Evolutionary conservation across 257 asterid species (phyloP).

Genomic region (Jacaranda copaia): DNA sequence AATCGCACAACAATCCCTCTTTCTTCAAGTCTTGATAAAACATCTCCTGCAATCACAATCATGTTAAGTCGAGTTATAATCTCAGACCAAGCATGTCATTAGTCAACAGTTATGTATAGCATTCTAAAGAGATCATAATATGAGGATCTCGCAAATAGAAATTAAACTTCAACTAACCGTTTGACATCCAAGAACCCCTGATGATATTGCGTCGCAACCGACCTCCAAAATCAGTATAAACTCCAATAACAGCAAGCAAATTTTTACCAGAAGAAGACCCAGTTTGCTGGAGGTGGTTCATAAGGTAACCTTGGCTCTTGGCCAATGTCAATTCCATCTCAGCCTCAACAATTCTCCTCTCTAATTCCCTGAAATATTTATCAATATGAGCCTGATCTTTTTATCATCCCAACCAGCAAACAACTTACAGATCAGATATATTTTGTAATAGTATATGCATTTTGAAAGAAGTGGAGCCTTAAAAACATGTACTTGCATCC

Average conservation of each 20-base stretch:
- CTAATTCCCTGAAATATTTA: slow-evolving; percentile 62
- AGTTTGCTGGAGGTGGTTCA: slow-evolving; percentile 64
- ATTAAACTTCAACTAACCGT: slow-evolving; percentile 50
- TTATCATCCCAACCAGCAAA: slow-evolving; percentile 7
- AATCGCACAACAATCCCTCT: slow-evolving; percentile 82
- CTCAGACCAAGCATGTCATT: slow-evolving; percentile 15
- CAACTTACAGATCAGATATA: background rate
- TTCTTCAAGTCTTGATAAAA: slow-evolving; percentile 76
- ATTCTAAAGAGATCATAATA: slow-evolving; percentile 2
- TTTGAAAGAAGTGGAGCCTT: slow-evolving; percentile 36
- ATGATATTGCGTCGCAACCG: slow-evolving; percentile 73
- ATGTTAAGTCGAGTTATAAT: slow-evolving; percentile 21
- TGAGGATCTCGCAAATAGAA: slow-evolving; percentile 9
- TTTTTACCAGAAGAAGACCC: slow-evolving; percentile 62
- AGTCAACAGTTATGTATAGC: slow-evolving; percentile 3
- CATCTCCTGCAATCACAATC: slow-evolving; percentile 63
- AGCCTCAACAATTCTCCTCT: slow-evolving; percentile 84
- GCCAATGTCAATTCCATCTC: slow-evolving; percentile 95
- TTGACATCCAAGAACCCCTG: slow-evolving; percentile 92
- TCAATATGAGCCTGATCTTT: slow-evolving; percentile 9
- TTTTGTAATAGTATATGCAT: slow-evolving; percentile 7
- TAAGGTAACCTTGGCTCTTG: slow-evolving; percentile 95
- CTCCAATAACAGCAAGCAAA: slow-evolving; percentile 88
- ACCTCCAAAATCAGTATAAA: slow-evolving; percentile 92
- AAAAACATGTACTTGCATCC: slow-evolving; percentile 84